These are phyloP conservation scores for Vaucheria bursata DNA, from an alignment of 352 stramenopile species.

Conservation along the genomic window DNA sequence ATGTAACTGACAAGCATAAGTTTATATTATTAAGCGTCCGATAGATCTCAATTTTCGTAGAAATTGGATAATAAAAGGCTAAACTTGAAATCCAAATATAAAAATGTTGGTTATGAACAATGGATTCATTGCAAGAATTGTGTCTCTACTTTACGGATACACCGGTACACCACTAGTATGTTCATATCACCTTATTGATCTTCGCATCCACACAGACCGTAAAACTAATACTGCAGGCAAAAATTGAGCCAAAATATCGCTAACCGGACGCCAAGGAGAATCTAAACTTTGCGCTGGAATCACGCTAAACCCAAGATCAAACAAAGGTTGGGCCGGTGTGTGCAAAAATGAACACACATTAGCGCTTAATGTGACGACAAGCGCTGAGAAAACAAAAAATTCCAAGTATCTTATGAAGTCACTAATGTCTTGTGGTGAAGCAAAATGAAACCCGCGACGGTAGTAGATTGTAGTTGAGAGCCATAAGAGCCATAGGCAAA, in stretches of 20 bases:
- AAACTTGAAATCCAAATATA: too few species aligned
- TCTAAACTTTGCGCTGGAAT: constrained; percentile 54
- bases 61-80: too few species aligned
- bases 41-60: too few species aligned
- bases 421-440: not conserved
- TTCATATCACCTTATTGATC: not conserved
- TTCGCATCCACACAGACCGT: constrained; percentile 18
- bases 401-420: not conserved
- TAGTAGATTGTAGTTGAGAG: not conserved
- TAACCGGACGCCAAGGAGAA: constrained; percentile 56
- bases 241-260: constrained; percentile 59
- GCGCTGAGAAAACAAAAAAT: not conserved
- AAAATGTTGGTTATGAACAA: too few species aligned
- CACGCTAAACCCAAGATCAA: constrained; percentile 63
- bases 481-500: not conserved
- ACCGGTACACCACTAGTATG: too few species aligned
- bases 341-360: constrained; percentile 67
- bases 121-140: too few species aligned
- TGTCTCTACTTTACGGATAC: too few species aligned
- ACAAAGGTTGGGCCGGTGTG: constrained; percentile 57
- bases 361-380: constrained; percentile 53
- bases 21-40: too few species aligned
- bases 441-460: not conserved
- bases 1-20: too few species aligned
- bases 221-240: constrained; percentile 54